These are phyloP conservation scores for Aspergillus intermedius DNA, from an alignment of 2,329 filamentous ascomycete genomes.

Conservation along the genomic window DNA sequence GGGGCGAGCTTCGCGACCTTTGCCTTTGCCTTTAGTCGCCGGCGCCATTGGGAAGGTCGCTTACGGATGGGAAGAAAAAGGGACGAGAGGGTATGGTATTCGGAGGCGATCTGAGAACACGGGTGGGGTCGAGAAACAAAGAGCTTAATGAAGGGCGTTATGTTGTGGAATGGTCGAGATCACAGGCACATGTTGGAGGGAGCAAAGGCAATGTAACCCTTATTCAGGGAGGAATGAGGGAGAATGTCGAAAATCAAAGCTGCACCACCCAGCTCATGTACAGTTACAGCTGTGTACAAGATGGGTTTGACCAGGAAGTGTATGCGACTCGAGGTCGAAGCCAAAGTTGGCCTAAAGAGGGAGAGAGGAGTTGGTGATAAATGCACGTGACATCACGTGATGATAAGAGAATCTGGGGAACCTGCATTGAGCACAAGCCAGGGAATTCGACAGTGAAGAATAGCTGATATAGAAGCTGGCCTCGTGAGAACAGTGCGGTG, in stretches of 20 bases:
- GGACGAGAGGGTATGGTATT: background rate
- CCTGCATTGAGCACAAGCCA: background rate
- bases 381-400: background rate
- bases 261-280: background rate
- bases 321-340: background rate
- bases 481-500: no score
- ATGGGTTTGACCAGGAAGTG: background rate
- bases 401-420: background rate
- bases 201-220: background rate
- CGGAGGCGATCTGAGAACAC: background rate
- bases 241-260: background rate
- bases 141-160: background rate
- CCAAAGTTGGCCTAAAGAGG: background rate
- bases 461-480: no score
- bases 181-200: background rate
- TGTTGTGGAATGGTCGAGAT: background rate
- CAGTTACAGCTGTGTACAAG: background rate
- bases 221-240: background rate
- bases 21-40: conserved; percentile 47
- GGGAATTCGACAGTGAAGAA: background rate
- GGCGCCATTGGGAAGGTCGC: conserved; percentile 32
- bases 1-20: conserved; percentile 46
- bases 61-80: background rate
- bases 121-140: no score
- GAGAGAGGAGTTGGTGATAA: background rate